A percentile compares a stretch with the other conserved stretches of the same genome.
These are phyloP conservation scores for Tetrapisispora fleetii DNA, from an alignment of 805 yeast genomes.

Conservation along the genomic window DNA sequence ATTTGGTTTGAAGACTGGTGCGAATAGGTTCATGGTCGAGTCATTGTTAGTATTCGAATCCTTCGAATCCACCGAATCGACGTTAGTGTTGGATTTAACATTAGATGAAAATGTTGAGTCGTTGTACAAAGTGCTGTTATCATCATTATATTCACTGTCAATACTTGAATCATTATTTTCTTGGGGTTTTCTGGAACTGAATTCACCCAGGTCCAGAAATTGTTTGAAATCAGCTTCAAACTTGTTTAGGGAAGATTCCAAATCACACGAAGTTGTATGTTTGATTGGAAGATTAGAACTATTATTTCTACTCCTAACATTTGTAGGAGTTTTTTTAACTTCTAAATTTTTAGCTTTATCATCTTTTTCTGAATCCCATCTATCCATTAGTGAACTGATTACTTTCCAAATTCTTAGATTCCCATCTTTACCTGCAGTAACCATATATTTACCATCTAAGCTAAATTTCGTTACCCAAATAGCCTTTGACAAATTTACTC, in stretches of 20 bases:
- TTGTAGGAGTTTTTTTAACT: neutral
- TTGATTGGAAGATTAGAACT: neutral
- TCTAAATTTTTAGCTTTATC: conserved; percentile 6
- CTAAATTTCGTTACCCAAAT: conserved; percentile 71
- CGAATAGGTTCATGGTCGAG: conserved; percentile 31
- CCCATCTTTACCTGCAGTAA: conserved; percentile 75
- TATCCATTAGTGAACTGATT: conserved; percentile 58
- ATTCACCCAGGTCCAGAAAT: neutral
- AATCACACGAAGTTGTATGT: neutral
- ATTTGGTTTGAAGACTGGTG: conserved; percentile 66
- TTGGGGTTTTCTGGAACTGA: neutral
- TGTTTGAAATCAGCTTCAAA: neutral
- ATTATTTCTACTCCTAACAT: neutral
- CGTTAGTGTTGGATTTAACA: neutral
- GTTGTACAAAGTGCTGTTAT: neutral
- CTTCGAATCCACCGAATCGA: neutral
- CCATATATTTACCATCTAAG: conserved; percentile 70
- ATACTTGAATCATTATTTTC: neutral
- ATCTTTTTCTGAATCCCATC: conserved; percentile 35
- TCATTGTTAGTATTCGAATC: neutral
- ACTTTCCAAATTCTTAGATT: conserved; percentile 70
- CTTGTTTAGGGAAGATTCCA: neutral
- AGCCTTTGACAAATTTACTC: conserved; percentile 29
- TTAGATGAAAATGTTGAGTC: neutral
- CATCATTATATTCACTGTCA: neutral